phyloP scores from a whole-genome alignment of 805 yeast genomes.

The Wickerhamia fluorescens region DNA sequence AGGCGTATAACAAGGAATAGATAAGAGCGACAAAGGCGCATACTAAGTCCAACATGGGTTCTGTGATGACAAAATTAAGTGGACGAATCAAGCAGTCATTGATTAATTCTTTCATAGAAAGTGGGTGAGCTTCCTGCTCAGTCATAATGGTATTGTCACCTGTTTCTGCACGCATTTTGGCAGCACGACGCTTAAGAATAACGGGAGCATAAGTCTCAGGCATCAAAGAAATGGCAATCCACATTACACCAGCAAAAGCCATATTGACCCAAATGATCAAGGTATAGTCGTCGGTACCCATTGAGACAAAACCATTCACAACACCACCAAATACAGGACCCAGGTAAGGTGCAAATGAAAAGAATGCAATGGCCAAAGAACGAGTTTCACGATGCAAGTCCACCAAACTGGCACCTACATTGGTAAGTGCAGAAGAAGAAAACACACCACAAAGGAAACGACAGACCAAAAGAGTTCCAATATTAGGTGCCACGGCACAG shows the following conservation, averaged over 20 bases:
- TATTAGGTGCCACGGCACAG: conserved; percentile 76
- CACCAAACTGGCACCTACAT: conserved; percentile 88
- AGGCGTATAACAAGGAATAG: conserved; percentile 85
- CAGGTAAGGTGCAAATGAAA: conserved; percentile 87
- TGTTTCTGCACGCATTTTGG: conserved; percentile 62
- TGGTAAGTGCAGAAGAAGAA: conserved; percentile 72
- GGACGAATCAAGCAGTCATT: conserved; percentile 76
- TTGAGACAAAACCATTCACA: conserved; percentile 78
- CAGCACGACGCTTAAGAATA: conserved; percentile 61
- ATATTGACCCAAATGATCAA: conserved; percentile 84
- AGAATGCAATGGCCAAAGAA: conserved; percentile 85
- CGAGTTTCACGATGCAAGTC: conserved; percentile 79
- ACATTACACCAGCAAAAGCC: conserved; percentile 85
- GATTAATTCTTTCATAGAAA: conserved; percentile 61
- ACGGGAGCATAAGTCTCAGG: conserved; percentile 95
- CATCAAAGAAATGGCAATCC: conserved; percentile 54
- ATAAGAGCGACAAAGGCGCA: conserved; percentile 83
- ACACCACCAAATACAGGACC: conserved; percentile 91
- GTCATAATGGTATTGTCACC: conserved; percentile 84
- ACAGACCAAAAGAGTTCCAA: conserved; percentile 73
- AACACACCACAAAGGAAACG: conserved; percentile 86
- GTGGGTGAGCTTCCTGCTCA: conserved; percentile 80
- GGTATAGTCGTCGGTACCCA: conserved; percentile 61
- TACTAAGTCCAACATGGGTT: conserved; percentile 79
- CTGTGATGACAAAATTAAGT: conserved; percentile 64